Conservation (phyloP, 2,329 filamentous ascomycete species). For the Aspergillus pseudoviridinutans region DNA sequence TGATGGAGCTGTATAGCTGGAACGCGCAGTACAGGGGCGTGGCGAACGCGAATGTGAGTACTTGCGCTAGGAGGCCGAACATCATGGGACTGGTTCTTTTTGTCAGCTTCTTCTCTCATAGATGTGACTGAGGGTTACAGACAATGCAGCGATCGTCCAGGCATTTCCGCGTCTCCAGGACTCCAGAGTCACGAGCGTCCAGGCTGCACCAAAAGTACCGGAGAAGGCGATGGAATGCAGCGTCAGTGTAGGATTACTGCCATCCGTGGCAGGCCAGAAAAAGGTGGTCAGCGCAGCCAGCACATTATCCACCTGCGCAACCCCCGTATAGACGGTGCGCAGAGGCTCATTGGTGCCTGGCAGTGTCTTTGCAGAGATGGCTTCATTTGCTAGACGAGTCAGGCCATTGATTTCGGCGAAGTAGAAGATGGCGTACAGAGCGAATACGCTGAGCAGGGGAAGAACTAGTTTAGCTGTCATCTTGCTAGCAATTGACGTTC, state of each 20-base stretch:
- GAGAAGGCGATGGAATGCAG: conserved; percentile 39
- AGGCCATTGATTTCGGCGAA: conserved; percentile 32
- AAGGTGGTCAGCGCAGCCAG: conserved; percentile 33
- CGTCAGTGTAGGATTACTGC: conserved; percentile 30
- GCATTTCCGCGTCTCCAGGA: conserved; percentile 43
- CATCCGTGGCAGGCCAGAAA: conserved; percentile 40
- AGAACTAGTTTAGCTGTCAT: conserved; percentile 25
- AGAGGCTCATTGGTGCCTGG: conserved; percentile 25
- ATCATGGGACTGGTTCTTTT: conserved; percentile 26
- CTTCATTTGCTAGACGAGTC: conserved; percentile 14
- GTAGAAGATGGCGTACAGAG: conserved; percentile 32
- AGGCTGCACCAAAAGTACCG: conserved; percentile 40
- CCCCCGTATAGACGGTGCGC: conserved; percentile 31
- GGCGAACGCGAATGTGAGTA: conserved; percentile 43
- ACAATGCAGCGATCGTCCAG: conserved; percentile 41
- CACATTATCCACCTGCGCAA: conserved; percentile 29
- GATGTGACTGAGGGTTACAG: conserved; percentile 18
- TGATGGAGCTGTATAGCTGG: conserved; percentile 43
- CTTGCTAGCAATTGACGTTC: background rate
- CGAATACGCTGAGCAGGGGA: conserved; percentile 28
- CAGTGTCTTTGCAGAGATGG: conserved; percentile 21
- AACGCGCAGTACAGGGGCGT: conserved; percentile 42
- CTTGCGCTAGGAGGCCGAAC: conserved; percentile 42
- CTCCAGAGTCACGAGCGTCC: conserved; percentile 44
- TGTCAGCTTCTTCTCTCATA: conserved; percentile 6